A percentile compares a stretch with the other conserved stretches of the same genome.
phyloP scores from a whole-genome alignment of 805 yeast genomes.

The Kazachstania bromeliacearum region DNA sequence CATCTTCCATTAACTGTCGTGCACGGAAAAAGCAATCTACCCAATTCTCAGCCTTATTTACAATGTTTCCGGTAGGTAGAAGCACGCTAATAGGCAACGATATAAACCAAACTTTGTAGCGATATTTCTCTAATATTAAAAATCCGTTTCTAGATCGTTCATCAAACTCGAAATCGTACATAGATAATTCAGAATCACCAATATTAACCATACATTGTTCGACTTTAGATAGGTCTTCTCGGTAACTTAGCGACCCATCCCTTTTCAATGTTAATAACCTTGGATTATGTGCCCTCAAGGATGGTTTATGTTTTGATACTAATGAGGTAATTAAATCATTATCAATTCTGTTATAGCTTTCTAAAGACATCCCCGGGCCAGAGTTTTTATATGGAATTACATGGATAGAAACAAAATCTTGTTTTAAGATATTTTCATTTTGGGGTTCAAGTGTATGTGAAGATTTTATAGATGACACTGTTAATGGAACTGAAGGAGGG shows the following conservation, averaged over 20 bases:
- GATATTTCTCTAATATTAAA: slow-evolving; percentile 52
- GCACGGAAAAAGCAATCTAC: slow-evolving; percentile 61
- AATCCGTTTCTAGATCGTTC: slow-evolving; percentile 50
- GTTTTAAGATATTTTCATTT: slow-evolving; percentile 15
- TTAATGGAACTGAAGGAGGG: too few species aligned
- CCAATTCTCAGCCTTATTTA: slow-evolving; percentile 51
- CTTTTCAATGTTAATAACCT: slow-evolving; percentile 14
- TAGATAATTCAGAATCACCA: slow-evolving; percentile 46
- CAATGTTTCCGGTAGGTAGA: slow-evolving; percentile 18
- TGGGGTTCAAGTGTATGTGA: too few species aligned
- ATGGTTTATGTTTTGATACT: slow-evolving; percentile 11
- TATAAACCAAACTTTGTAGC: slow-evolving; percentile 48
- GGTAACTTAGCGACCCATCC: slow-evolving; percentile 16
- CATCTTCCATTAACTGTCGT: slow-evolving; percentile 42
- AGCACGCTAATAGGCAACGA: slow-evolving; percentile 30
- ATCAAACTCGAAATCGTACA: slow-evolving; percentile 74
- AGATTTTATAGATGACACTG: too few species aligned
- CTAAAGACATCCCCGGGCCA: slow-evolving; percentile 22
- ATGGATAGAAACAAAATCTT: slow-evolving; percentile 19
- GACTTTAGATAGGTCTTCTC: slow-evolving; percentile 2
- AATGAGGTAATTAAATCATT: slow-evolving; percentile 19
- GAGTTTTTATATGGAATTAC: slow-evolving; percentile 19
- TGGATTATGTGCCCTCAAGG: slow-evolving; percentile 8
- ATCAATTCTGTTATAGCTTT: slow-evolving; percentile 18
- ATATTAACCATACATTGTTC: slow-evolving; percentile 19